These are phyloP conservation scores for Aspergillus steynii DNA, from an alignment of 495 filamentous ascomycete species.

Conservation along the genomic window DNA sequence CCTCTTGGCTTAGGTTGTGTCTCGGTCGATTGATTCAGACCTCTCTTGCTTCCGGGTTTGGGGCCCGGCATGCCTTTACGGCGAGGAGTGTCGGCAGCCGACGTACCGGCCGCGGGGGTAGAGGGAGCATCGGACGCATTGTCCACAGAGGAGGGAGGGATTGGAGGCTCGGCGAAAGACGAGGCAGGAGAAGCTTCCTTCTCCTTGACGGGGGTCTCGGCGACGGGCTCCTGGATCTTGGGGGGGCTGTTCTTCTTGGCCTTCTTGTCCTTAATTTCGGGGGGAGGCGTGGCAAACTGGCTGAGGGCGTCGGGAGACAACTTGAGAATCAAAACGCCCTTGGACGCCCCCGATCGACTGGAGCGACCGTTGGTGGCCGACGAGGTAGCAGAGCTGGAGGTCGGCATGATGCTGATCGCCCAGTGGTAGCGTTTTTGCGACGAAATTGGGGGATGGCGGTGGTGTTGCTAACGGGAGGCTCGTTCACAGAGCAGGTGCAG, in stretches of 20 bases:
- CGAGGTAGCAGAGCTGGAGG: constrained; percentile 26
- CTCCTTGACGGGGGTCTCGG: constrained; percentile 42
- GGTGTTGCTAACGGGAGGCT: not conserved
- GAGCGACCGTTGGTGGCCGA: constrained; percentile 38
- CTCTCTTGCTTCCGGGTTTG: constrained; percentile 60
- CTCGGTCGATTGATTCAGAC: constrained; percentile 58
- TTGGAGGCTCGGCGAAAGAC: constrained; percentile 48
- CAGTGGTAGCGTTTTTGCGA: not conserved
- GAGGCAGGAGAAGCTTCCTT: constrained; percentile 49
- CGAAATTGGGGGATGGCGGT: not conserved
- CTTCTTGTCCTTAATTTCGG: constrained; percentile 27
- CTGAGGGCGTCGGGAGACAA: constrained; percentile 49
- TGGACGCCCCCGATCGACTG: constrained; percentile 34
- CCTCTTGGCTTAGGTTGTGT: constrained; percentile 65
- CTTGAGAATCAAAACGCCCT: constrained; percentile 55
- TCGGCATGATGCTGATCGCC: constrained; percentile 29
- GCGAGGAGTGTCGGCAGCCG: constrained; percentile 51
- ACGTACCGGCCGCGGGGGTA: constrained; percentile 53
- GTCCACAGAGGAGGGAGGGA: constrained; percentile 54
- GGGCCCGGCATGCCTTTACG: constrained; percentile 58
- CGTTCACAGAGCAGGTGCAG: not conserved
- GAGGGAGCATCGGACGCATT: constrained; percentile 56
- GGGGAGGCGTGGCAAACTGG: constrained; percentile 39
- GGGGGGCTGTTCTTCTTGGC: constrained; percentile 31
- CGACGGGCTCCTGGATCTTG: constrained; percentile 34